phyloP scores from a whole-genome alignment of 192 early-diverging fungal species.

The Coemansia erecta region DNA sequence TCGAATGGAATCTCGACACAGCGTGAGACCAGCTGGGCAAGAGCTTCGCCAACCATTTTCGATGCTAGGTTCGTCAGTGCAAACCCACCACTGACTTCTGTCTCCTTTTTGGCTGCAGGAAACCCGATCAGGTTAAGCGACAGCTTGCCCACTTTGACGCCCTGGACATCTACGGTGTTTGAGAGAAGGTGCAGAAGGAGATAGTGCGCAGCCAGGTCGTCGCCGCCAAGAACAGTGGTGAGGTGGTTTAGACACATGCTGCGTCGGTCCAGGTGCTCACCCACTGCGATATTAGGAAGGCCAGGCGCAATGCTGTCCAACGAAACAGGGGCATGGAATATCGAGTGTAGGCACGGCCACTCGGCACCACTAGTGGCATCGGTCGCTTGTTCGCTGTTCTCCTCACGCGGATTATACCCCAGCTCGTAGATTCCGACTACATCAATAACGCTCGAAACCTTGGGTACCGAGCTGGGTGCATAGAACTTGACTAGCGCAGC shows the following conservation, averaged over 20 bases:
- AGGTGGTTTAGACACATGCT: constrained; percentile 52
- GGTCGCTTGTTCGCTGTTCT: background rate
- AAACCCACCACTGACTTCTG: constrained; percentile 11
- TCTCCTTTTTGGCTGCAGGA: constrained; percentile 14
- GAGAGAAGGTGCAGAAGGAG: constrained; percentile 69
- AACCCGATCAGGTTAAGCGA: constrained; percentile 64
- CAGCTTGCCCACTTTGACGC: constrained; percentile 65
- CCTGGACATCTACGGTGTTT: constrained; percentile 41
- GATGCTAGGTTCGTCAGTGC: constrained; percentile 31
- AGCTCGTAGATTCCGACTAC: constrained; percentile 61
- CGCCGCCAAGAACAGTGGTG: constrained; percentile 58
- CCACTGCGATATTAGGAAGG: constrained; percentile 3
- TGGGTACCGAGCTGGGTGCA: constrained; percentile 48
- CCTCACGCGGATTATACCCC: constrained; percentile 19
- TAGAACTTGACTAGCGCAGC: constrained; percentile 68
- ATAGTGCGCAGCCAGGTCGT: constrained; percentile 65
- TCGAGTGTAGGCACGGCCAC: constrained; percentile 53
- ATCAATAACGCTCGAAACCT: constrained; percentile 63
- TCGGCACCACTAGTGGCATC: background rate
- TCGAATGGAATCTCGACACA: constrained; percentile 63
- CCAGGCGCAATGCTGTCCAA: constrained; percentile 13
- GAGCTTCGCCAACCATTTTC: constrained; percentile 29
- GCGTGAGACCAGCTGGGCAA: constrained; percentile 56
- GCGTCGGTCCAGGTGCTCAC: constrained; percentile 18
- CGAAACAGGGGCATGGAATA: constrained; percentile 19